Percentiles rank a stretch among this genome's conserved stretches.
Evolutionary conservation across 2,329 filamentous ascomycete genomes (phyloP).

Genomic region (Tympanopsis confertula): DNA sequence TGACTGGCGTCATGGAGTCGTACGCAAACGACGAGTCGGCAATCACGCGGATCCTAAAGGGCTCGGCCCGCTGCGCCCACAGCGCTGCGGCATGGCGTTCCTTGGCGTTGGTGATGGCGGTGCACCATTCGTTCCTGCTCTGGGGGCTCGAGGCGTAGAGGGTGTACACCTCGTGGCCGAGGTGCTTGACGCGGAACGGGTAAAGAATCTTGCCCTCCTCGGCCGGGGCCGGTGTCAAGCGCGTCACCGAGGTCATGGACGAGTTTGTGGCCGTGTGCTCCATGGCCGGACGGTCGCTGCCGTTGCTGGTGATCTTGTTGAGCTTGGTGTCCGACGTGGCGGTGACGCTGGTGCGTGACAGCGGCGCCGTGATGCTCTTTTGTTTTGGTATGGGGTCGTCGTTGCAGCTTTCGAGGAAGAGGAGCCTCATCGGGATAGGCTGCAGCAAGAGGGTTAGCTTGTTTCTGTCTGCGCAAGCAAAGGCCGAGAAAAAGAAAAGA

Average conservation of each 20-base stretch:
- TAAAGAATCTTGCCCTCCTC: constrained; percentile 78
- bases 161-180: constrained; percentile 86
- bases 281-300: constrained; percentile 42
- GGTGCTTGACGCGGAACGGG: constrained; percentile 89
- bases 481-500: constrained; percentile 1
- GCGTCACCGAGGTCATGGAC: constrained; percentile 44
- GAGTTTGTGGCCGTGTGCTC: constrained; percentile 58
- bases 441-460: constrained; percentile 17
- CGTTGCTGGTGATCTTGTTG: constrained; percentile 40
- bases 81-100: constrained; percentile 82
- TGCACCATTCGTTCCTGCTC: constrained; percentile 78
- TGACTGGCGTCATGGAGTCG: constrained; percentile 46
- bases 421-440: constrained; percentile 90
- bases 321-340: constrained; percentile 46
- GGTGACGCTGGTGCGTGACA: constrained; percentile 47
- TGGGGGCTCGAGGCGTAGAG: constrained; percentile 70
- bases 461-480: neutral
- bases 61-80: constrained; percentile 86
- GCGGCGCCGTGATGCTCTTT: constrained; percentile 59
- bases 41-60: constrained; percentile 82
- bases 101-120: constrained; percentile 89
- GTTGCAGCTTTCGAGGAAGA: constrained; percentile 83
- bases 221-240: constrained; percentile 27
- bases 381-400: constrained; percentile 82
- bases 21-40: constrained; percentile 86